phyloP scores from a whole-genome alignment of 768 basidiomycete species.

The Macrolepiota albuminosa region DNA sequence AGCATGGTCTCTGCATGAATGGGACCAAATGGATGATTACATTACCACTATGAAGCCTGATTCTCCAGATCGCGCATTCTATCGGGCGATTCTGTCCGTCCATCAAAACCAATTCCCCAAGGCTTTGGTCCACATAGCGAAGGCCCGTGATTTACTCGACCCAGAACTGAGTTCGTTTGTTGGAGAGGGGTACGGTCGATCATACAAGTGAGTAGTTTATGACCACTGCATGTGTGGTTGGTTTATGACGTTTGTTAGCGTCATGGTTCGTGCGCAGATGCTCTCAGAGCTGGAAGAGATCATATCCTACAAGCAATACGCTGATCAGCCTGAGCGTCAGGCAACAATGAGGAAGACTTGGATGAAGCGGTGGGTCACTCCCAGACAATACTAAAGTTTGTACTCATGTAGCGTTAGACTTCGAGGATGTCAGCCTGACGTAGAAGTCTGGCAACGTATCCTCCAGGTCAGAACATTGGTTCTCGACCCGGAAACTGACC shows the following conservation, averaged over 20 bases:
- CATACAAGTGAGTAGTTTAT: constrained; percentile 74
- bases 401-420: constrained; percentile 42
- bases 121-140: constrained; percentile 84
- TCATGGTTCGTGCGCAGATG: constrained; percentile 98
- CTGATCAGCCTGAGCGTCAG: constrained; percentile 93
- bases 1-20: constrained; percentile 94
- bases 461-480: constrained; percentile 94
- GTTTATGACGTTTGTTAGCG: constrained; percentile 39
- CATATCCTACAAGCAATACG: constrained; percentile 90
- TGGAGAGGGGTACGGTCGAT: constrained; percentile 94
- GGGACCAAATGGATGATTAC: constrained; percentile 98
- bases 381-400: background rate
- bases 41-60: constrained; percentile 90
- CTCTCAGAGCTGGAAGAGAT: constrained; percentile 97
- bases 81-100: constrained; percentile 91
- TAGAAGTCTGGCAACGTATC: constrained; percentile 98
- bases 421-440: constrained; percentile 95
- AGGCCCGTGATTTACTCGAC: constrained; percentile 88
- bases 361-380: constrained; percentile 79
- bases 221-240: background rate
- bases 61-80: constrained; percentile 92
- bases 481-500: constrained; percentile 88
- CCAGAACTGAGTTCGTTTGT: constrained; percentile 88
- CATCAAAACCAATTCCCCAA: constrained; percentile 96
- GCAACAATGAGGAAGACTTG: constrained; percentile 88